Evolutionary conservation across 169 alveolate genomes (phyloP), one percentile per base, ranked within the genome.

Genomic region (Plasmodium yoelii): DNA sequence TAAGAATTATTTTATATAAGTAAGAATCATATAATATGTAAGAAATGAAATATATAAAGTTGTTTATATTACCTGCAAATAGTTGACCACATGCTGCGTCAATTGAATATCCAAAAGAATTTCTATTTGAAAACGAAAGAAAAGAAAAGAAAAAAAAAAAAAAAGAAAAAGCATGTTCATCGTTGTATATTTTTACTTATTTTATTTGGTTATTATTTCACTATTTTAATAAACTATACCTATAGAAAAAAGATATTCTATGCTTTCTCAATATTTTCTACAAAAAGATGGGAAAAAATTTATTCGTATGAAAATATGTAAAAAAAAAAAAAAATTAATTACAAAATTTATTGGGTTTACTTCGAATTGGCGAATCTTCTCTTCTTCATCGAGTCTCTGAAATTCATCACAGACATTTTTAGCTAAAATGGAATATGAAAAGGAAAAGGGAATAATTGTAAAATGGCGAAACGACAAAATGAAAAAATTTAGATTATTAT

Each of bases 71-170:
- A 93, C 95, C 96, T 69, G 96, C 95, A 55, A 73, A 92, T 49
- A 95, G 92, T 55, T 95, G 97, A 44, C 97, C 97, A 53, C 97
- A 95, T 12, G 97, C 97, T 1, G 97, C 97, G 57, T 95, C 97
- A 44, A 95, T 95, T 22, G 92, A 63, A 73, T 92, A 88, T 10
- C 97, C 97, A 57, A 94, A 95, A 74, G 93, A 94, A 71, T 95
- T 93, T 63, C 97, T 94, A 63, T 19, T 57, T 24, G 7, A 12
- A 26, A 28, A 28, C 44, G 19, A 15, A 71, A 28, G 19, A 57
- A 18, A 18, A 67, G 42, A n/a, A n/a, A n/a, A n/a, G n/a, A n/a
- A n/a, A n/a, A n/a, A n/a, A n/a, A n/a, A 15, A 71, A 28, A 13
- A 57, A 18, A 18, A 67, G 42, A 57, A 26, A 46, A 22, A 74